Conservation (phyloP, 176 grass and related monocot species). For the Poa annua region DNA sequence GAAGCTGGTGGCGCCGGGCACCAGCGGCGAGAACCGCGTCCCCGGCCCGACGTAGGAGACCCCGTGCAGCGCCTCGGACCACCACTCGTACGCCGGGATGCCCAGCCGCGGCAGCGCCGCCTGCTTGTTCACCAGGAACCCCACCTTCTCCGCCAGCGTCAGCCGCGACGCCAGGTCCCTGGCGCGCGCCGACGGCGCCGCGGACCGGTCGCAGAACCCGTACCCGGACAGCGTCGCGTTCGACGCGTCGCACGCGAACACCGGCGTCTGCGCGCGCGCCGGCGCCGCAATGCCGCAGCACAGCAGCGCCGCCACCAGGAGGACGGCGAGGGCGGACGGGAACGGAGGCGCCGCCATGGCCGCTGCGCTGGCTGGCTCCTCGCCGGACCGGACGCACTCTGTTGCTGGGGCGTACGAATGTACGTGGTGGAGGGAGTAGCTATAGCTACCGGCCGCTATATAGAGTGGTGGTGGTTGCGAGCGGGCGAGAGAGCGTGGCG, state of each 20-base stretch:
- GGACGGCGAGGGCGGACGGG: not conserved
- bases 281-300: not conserved
- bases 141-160: slow-evolving; percentile 83
- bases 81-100: slow-evolving; percentile 95
- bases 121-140: slow-evolving; percentile 80
- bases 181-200: slow-evolving; percentile 44
- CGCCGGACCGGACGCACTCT: not conserved
- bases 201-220: slow-evolving; percentile 74
- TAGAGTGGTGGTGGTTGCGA: slow-evolving; percentile 12
- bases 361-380: not conserved
- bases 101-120: slow-evolving; percentile 72
- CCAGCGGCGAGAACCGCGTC: slow-evolving; percentile 66
- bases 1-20: slow-evolving; percentile 92
- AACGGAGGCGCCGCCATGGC: slow-evolving; percentile 26
- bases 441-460: slow-evolving; percentile 27
- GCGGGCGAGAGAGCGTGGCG: slow-evolving; percentile 12
- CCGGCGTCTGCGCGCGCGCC: slow-evolving; percentile 49
- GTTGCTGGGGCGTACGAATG: not conserved
- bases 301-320: not conserved
- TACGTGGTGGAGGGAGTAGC: not conserved
- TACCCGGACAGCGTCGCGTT: slow-evolving; percentile 49
- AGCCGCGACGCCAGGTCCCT: slow-evolving; percentile 66
- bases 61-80: slow-evolving; percentile 97
- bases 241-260: slow-evolving; percentile 83
- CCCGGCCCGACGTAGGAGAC: slow-evolving; percentile 88